These are phyloP conservation scores for Aureobasidium sp. DNA, from an alignment of 2,329 filamentous ascomycete genomes.

Conservation along the genomic window DNA sequence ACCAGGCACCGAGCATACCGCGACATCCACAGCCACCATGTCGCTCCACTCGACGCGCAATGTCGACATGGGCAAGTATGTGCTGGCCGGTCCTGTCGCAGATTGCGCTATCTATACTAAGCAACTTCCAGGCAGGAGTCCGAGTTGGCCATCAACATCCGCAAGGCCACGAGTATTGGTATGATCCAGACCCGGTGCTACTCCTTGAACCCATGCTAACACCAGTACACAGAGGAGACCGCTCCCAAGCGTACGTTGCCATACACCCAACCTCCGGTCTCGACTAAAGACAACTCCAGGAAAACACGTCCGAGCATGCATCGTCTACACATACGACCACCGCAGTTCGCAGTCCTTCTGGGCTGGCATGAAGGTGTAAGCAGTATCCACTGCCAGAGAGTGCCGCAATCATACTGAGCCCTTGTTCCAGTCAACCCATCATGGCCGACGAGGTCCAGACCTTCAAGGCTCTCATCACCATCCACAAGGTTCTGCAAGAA, in stretches of 20 bases:
- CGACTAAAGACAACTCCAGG: constrained; percentile 35
- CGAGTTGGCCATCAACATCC: constrained; percentile 57
- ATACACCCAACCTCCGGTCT: neutral
- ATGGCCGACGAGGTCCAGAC: constrained; percentile 97
- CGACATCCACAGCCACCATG: constrained; percentile 18
- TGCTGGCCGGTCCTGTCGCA: constrained; percentile 10
- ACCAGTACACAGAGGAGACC: constrained; percentile 45
- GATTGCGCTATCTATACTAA: constrained; percentile 27
- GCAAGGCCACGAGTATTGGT: constrained; percentile 57
- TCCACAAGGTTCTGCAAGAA: constrained; percentile 96
- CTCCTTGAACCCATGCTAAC: constrained; percentile 16
- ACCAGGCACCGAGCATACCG: neutral
- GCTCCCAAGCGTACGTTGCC: constrained; percentile 52
- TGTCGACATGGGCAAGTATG: constrained; percentile 54
- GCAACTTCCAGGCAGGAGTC: constrained; percentile 45
- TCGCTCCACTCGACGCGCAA: constrained; percentile 39
- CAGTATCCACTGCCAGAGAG: constrained; percentile 19
- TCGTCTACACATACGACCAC: constrained; percentile 99
- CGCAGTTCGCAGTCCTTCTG: constrained; percentile 92
- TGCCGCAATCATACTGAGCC: constrained; percentile 6
- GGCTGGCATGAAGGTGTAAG: constrained; percentile 96
- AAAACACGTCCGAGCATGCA: constrained; percentile 96
- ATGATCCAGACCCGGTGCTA: constrained; percentile 21
- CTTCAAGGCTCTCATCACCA: constrained; percentile 94
- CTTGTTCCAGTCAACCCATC: constrained; percentile 68